phyloP scores from a whole-genome alignment of 768 basidiomycete species.

The Trametopsis cervina region DNA sequence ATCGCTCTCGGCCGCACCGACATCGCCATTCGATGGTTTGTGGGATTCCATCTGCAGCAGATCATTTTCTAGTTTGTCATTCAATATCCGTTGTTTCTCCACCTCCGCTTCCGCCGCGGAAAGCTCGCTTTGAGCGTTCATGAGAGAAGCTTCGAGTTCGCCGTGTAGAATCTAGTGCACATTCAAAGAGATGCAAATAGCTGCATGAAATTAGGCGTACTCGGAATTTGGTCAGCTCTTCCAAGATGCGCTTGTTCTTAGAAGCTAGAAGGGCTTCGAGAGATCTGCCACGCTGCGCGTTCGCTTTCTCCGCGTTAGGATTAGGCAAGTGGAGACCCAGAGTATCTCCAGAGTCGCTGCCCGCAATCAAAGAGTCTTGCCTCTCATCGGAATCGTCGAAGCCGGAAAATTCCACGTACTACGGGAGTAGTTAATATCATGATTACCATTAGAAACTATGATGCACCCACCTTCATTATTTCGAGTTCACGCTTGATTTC shows the following conservation, averaged over 20 bases:
- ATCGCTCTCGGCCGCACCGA: constrained; percentile 34
- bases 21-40: constrained; percentile 23
- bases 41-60: constrained; percentile 74
- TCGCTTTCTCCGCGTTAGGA: constrained; percentile 83
- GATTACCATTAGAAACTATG: neutral
- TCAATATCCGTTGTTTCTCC: constrained; percentile 70
- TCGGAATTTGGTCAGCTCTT: constrained; percentile 88
- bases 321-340: constrained; percentile 70
- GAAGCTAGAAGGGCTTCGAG: constrained; percentile 86
- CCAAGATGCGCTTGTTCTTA: constrained; percentile 90
- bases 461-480: constrained; percentile 85
- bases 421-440: neutral
- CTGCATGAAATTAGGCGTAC: constrained; percentile 34
- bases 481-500: constrained; percentile 97
- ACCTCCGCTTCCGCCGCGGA: constrained; percentile 56
- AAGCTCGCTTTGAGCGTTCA: constrained; percentile 50
- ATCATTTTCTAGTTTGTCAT: constrained; percentile 90
- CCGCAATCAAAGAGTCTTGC: constrained; percentile 24
- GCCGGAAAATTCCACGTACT: constrained; percentile 97
- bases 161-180: constrained; percentile 63
- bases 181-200: neutral
- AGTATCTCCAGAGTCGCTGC: constrained; percentile 32
- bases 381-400: constrained; percentile 70
- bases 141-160: constrained; percentile 70
- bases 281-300: constrained; percentile 68